A percentile compares a stretch with the other conserved stretches of the same genome.
Conservation (phyloP, 2,329 filamentous ascomycete species). For the Claviceps fusiformis region DNA sequence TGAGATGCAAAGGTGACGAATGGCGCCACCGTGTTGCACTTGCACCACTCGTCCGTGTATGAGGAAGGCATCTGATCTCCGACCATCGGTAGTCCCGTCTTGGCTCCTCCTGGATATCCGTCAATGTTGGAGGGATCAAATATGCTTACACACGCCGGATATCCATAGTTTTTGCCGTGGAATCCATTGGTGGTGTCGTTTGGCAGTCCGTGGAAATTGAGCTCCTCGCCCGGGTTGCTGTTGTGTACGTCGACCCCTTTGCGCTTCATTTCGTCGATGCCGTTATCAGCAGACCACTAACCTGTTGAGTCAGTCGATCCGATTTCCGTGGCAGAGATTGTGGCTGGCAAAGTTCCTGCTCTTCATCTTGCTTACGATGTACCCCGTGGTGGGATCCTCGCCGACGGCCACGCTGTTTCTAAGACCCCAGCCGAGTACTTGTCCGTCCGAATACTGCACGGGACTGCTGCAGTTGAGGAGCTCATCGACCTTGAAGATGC, state of each 20-base stretch:
- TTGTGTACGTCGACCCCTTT: constrained; percentile 43
- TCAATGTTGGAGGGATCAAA: constrained; percentile 28
- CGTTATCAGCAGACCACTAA: constrained; percentile 49
- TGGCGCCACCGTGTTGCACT: constrained; percentile 10
- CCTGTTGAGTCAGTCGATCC: neutral
- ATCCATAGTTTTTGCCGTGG: constrained; percentile 42
- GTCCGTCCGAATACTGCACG: constrained; percentile 29
- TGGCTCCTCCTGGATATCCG: constrained; percentile 20
- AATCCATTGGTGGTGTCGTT: constrained; percentile 10
- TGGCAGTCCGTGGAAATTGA: constrained; percentile 55
- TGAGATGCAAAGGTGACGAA: constrained; percentile 28
- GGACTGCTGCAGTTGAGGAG: constrained; percentile 13
- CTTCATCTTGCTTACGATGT: constrained; percentile 18
- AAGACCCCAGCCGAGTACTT: constrained; percentile 47
- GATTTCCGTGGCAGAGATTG: no score
- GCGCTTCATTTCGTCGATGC: constrained; percentile 45
- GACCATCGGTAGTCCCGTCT: constrained; percentile 12
- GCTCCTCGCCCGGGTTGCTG: constrained; percentile 56
- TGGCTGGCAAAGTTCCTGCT: no score
- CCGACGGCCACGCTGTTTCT: constrained; percentile 56
- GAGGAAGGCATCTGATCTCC: constrained; percentile 11
- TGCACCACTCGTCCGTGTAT: constrained; percentile 13
- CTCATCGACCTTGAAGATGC: constrained; percentile 26
- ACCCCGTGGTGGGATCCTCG: constrained; percentile 37
- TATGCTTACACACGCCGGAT: constrained; percentile 48